Conservation (phyloP, 2,329 filamentous ascomycete genomes). For the Alternaria alternata region DNA sequence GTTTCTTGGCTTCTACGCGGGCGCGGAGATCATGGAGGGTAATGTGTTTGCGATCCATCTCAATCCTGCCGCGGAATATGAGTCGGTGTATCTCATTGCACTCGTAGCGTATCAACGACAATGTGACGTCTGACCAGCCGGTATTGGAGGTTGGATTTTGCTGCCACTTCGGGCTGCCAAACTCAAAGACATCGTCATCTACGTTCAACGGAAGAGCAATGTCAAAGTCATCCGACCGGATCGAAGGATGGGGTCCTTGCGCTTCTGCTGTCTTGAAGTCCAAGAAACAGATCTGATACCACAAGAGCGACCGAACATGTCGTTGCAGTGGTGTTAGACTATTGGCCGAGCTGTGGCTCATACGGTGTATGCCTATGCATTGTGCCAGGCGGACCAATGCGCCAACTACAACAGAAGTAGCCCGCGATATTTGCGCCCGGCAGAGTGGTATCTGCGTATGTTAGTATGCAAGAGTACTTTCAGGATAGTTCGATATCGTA, state of each 20-base stretch:
- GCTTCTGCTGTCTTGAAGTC: constrained; percentile 52
- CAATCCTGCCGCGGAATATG: constrained; percentile 49
- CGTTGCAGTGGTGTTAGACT: constrained; percentile 47
- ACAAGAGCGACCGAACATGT: constrained; percentile 48
- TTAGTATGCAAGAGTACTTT: constrained; percentile 11
- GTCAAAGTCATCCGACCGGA: constrained; percentile 49
- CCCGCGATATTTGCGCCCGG: constrained; percentile 49
- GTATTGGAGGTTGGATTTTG: constrained; percentile 41
- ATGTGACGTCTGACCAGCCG: constrained; percentile 47
- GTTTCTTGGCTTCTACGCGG: constrained; percentile 46
- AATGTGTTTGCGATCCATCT: constrained; percentile 50
- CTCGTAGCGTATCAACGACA: constrained; percentile 49
- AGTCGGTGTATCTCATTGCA: constrained; percentile 50
- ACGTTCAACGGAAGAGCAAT: constrained; percentile 49
- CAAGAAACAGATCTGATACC: constrained; percentile 51
- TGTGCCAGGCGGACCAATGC: constrained; percentile 49
- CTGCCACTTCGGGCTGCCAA: constrained; percentile 46
- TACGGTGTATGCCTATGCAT: constrained; percentile 50
- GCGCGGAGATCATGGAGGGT: constrained; percentile 48
- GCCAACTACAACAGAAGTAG: constrained; percentile 50
- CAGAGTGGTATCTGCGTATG: constrained; percentile 45
- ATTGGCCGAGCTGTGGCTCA: constrained; percentile 45
- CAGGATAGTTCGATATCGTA: constrained; percentile 15
- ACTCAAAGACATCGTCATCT: constrained; percentile 50
- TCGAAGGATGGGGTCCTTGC: constrained; percentile 49